Evolutionary conservation across 2,329 filamentous ascomycete species (phyloP).

Genomic region (Colletotrichum endophyticum): DNA sequence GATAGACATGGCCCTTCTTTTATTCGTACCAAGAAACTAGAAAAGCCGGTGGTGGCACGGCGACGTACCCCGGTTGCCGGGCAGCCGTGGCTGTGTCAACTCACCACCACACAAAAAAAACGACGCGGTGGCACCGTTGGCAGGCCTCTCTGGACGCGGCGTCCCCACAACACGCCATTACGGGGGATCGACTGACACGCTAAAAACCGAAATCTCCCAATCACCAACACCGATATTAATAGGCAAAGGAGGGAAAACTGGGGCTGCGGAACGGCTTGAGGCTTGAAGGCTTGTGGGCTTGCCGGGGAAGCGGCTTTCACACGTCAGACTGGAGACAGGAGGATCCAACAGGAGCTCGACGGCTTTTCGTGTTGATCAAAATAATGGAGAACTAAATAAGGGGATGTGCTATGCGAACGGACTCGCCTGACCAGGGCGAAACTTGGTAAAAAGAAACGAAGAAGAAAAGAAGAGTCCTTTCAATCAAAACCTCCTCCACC

Average conservation of each 20-base stretch:
- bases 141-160: not conserved
- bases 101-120: not conserved
- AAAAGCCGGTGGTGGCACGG: not conserved
- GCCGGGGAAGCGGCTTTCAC: not conserved
- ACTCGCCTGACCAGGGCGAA: not conserved
- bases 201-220: not conserved
- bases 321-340: constrained; percentile 16
- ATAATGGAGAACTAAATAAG: not conserved
- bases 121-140: not conserved
- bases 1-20: not conserved
- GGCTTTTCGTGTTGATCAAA: not conserved
- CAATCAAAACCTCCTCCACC: not conserved
- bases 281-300: not conserved
- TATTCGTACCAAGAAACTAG: not conserved
- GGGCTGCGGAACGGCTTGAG: not conserved
- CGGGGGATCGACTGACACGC: not conserved
- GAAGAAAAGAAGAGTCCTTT: not conserved
- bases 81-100: not conserved
- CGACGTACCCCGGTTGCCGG: constrained; percentile 1
- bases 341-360: not conserved
- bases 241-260: not conserved
- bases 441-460: not conserved
- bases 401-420: not conserved
- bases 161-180: not conserved
- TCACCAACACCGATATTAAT: not conserved